phyloP scores from a whole-genome alignment of 805 yeast genomes.

The Suhomyces tanzawaensis region DNA sequence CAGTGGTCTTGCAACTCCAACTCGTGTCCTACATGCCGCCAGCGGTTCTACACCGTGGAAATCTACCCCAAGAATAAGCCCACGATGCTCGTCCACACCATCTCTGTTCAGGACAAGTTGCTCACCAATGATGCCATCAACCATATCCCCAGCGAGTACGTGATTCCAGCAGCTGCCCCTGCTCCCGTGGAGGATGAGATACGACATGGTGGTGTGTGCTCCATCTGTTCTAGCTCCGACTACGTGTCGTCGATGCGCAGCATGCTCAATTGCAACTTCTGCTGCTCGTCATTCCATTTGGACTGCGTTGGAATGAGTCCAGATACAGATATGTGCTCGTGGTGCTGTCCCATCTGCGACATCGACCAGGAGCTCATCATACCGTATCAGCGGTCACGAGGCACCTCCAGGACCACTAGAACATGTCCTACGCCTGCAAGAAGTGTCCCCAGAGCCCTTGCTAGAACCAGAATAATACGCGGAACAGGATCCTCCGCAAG shows the following conservation, averaged over 20 bases:
- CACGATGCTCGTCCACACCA: constrained; percentile 6
- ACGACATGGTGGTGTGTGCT: constrained; percentile 23
- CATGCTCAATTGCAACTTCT: constrained; percentile 28
- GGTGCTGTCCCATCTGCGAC: constrained; percentile 56
- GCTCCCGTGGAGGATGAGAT: constrained; percentile 3
- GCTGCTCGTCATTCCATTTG: constrained; percentile 41
- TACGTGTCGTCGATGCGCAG: constrained; percentile 18
- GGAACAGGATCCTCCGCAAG: not conserved
- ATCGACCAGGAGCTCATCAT: constrained; percentile 30
- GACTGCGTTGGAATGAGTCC: constrained; percentile 35
- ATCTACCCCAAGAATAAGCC: constrained; percentile 19
- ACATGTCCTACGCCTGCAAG: too few relatives aligned
- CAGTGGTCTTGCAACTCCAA: constrained; percentile 58
- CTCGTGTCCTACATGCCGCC: constrained; percentile 62
- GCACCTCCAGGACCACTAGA: too few relatives aligned
- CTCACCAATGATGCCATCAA: constrained; percentile 36
- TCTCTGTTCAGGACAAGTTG: constrained; percentile 30
- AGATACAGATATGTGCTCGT: constrained; percentile 15
- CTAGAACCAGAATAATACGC: constrained; percentile 7
- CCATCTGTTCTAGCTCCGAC: constrained; percentile 36
- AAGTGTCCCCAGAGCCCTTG: too few relatives aligned
- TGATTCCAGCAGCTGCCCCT: constrained; percentile 18
- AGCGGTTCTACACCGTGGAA: constrained; percentile 40
- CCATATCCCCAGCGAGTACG: constrained; percentile 35
- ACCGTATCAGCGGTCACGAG: too few relatives aligned